Percentiles rank a stretch among this genome's conserved stretches.
Evolutionary conservation across 2,329 filamentous ascomycete species (phyloP).

Genomic region (Waltergamsia citrina): DNA sequence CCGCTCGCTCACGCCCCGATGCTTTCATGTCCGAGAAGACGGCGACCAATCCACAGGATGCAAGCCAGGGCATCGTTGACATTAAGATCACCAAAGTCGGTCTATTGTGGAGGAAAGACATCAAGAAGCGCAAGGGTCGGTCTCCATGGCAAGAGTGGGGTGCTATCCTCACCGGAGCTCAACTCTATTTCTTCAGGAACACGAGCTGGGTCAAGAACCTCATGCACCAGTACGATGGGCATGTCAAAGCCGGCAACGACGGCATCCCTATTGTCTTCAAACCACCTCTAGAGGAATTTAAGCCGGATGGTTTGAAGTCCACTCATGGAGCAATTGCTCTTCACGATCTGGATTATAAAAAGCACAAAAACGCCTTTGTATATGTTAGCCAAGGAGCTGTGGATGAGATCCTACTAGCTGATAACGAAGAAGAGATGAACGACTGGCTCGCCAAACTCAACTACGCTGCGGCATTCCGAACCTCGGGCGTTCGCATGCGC

Average conservation of each 20-base stretch:
- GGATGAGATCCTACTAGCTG: conserved; percentile 85
- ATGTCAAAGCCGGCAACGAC: conserved; percentile 68
- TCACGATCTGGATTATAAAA: conserved; percentile 78
- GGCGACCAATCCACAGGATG: conserved; percentile 73
- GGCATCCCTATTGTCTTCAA: conserved; percentile 79
- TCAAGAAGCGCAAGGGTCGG: conserved; percentile 85
- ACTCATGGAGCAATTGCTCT: conserved; percentile 88
- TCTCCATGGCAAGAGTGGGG: conserved; percentile 99
- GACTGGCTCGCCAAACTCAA: conserved; percentile 96
- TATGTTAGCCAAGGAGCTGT: conserved; percentile 80
- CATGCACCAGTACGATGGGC: conserved; percentile 78
- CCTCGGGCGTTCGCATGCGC: conserved; percentile 82
- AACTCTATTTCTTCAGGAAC: conserved; percentile 94
- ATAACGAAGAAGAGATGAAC: conserved; percentile 85
- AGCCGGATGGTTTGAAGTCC: conserved; percentile 86
- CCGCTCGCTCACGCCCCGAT: conserved; percentile 83
- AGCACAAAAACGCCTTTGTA: conserved; percentile 90
- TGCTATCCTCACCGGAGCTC: conserved; percentile 89
- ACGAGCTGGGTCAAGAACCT: conserved; percentile 85
- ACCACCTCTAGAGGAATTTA: conserved; percentile 83
- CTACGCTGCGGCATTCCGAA: conserved; percentile 89
- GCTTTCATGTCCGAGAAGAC: conserved; percentile 89
- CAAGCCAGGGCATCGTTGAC: conserved; percentile 87
- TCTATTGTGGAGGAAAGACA: conserved; percentile 86
- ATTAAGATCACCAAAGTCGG: conserved; percentile 97